These are phyloP conservation scores for Adiantum capillusveneris DNA, from an alignment of 75 land plant species.

Conservation along the genomic window DNA sequence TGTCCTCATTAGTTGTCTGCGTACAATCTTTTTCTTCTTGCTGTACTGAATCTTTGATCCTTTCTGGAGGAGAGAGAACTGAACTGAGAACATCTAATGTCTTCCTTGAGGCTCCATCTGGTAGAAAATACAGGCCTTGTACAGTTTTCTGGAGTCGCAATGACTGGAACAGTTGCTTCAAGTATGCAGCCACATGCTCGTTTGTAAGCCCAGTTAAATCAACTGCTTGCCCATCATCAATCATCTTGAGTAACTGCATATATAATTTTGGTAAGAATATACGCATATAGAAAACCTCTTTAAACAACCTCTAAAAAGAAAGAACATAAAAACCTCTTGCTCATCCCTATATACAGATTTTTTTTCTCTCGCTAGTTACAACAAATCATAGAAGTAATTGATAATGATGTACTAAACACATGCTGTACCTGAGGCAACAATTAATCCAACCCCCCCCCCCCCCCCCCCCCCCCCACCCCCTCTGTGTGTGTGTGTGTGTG, in stretches of 20 bases:
- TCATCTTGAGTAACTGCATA: slow-evolving; percentile 76
- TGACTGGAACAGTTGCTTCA: slow-evolving; percentile 52
- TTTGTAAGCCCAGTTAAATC: slow-evolving; percentile 63
- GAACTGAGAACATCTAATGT: slow-evolving; percentile 1
- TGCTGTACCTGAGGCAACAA: too few relatives aligned
- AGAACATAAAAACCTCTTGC: too few relatives aligned
- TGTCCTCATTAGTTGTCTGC: not conserved
- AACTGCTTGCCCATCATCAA: slow-evolving; percentile 92
- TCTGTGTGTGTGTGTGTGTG: too few relatives aligned
- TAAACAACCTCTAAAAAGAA: too few relatives aligned
- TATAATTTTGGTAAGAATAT: too few relatives aligned
- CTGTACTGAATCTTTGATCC: not conserved
- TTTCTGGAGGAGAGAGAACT: not conserved
- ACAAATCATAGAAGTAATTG: too few relatives aligned
- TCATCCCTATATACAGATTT: too few relatives aligned
- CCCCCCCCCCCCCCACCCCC: too few relatives aligned
- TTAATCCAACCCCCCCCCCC: too few relatives aligned
- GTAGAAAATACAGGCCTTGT: slow-evolving; percentile 48
- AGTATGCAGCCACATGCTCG: slow-evolving; percentile 33
- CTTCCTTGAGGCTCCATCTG: slow-evolving; percentile 28
- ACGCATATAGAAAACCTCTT: too few relatives aligned
- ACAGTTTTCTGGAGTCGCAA: slow-evolving; percentile 36
- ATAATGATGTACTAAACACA: too few relatives aligned
- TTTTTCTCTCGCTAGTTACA: too few relatives aligned
- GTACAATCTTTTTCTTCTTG: not conserved